Evolutionary conservation across 768 basidiomycete genomes (phyloP), one percentile per base, ranked within the genome.

Genomic region (Saitozyma sp.): DNA sequence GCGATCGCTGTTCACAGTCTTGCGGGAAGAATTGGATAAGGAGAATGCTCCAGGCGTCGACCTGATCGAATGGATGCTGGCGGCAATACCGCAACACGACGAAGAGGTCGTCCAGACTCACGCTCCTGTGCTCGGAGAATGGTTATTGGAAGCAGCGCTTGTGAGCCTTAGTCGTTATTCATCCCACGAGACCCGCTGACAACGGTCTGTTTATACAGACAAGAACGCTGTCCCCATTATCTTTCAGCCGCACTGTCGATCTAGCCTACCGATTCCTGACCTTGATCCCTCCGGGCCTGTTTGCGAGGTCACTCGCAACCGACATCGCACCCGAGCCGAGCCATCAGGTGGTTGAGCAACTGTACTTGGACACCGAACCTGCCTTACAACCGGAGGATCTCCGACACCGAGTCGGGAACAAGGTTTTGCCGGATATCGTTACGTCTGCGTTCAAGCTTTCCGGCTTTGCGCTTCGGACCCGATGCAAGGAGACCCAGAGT

Each of bases 51-150:
- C 29, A 29, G 29, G 29, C 29, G 13, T 37, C 13, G 81, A 82
- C 11, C 84, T 97, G 75, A 82, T 88, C 0, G 77, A 82, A 8
- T 96, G 93, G 79, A 82, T 95, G 50, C 80, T 97, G 8, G 82
- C 82, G 37, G 85, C 86, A 1, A 89, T 96, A 73, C 84, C 87
- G 10, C 75, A 83, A 1, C 90, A 91, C 70, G 95, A 98, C 68
- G 92, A 97, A 64, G 95, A 96, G 74, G 85, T 90, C 29, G 86
- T 85, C 71, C 84, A 82, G 3, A 82, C 92, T 38, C 91, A 95
- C 78, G 80, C 93, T 10, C 93, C 95, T 0, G 79, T 92, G 29
- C 29, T 29, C 29, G 29, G 29, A 29, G 29, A 29, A 29, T 29
- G 29, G 29, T 29, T 29, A 29, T 73, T 88, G 46, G 88, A 91